phyloP scores from a whole-genome alignment of 352 stramenopile species.

The Pythium periplocum region DNA sequence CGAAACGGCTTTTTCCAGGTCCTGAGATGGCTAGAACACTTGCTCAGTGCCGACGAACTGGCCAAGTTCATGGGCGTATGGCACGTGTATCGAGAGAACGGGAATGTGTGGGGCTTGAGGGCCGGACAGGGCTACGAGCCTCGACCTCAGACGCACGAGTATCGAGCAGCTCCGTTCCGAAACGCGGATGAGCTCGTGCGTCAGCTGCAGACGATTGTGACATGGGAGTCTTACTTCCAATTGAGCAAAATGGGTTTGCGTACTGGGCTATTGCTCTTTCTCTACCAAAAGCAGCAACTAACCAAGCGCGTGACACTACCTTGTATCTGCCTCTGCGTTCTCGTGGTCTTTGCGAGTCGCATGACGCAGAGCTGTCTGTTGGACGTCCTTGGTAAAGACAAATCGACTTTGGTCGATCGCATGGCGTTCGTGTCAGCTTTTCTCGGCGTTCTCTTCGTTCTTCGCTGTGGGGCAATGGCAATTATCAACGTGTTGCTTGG shows the following conservation, averaged over 20 bases:
- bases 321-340: slow-evolving; percentile 37
- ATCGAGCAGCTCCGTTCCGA: slow-evolving; percentile 1
- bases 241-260: slow-evolving; percentile 43
- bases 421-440: slow-evolving; percentile 28
- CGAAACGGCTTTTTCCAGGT: slow-evolving; percentile 43
- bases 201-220: slow-evolving; percentile 13
- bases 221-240: slow-evolving; percentile 25
- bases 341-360: slow-evolving; percentile 39
- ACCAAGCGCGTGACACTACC: slow-evolving; percentile 25
- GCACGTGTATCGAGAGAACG: neutral
- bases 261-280: slow-evolving; percentile 39
- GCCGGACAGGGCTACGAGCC: neutral
- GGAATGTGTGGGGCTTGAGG: too few species aligned
- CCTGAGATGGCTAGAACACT: slow-evolving; percentile 50
- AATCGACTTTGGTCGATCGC: neutral
- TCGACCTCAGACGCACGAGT: neutral
- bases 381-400: slow-evolving; percentile 7
- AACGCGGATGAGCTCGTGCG: slow-evolving; percentile 9
- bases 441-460: slow-evolving; percentile 42
- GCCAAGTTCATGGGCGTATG: slow-evolving; percentile 16
- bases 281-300: slow-evolving; percentile 27
- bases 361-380: slow-evolving; percentile 41
- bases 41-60: slow-evolving; percentile 34
- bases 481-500: slow-evolving; percentile 34
- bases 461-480: slow-evolving; percentile 22